Evolutionary conservation across 805 yeast species (phyloP), one percentile per base, ranked within the genome.

Genomic region (Candida insectorum): DNA sequence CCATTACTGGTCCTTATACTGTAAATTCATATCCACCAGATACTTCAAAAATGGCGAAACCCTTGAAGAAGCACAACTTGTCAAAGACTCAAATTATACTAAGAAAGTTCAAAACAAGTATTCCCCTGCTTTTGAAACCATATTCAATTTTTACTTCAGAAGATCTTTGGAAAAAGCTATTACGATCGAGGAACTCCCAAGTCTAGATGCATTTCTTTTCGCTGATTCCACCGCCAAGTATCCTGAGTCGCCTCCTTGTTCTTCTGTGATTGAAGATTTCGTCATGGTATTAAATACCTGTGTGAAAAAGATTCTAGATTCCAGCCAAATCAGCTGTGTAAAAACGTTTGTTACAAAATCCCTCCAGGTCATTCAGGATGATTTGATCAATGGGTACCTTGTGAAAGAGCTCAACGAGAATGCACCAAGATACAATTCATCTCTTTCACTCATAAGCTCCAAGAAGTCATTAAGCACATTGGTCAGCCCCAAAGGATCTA

Each of bases 231-330:
- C 40, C 26, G 25, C 54, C 2, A 28, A 43, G 28, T 51, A 65
- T 21, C 77, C 80, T 2, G 79, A 75, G 25, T 79, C 72, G 19
- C 66, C 80, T 4, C 91, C 89, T 2, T 75, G 83, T 4, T 77
- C 94, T 0, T 86, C 97, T 0, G 79, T 86, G 15, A 77, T 89
- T 16, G 98, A 93, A 48, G 98, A 93, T 53, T 62, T 85, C 21
- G 73, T 86, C 17, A 67, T 87, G 46, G 77, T 88, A 6, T 60
- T 89, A 28, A 83, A 85, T 48, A 75, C 79, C 23, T 70, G 84
- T 12, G 54, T 88, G 22, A 62, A 78, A 16, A 82, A 81, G 38
- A 68, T 79, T 1, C 64, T 88, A 9, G 81, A 84, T 28, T 75
- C 95, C 0, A 94, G 95, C 0, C 83, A 85, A 39, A 61, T 62